Conservation (phyloP, 2,329 filamentous ascomycete genomes). For the Calonectria pauciramosa region DNA sequence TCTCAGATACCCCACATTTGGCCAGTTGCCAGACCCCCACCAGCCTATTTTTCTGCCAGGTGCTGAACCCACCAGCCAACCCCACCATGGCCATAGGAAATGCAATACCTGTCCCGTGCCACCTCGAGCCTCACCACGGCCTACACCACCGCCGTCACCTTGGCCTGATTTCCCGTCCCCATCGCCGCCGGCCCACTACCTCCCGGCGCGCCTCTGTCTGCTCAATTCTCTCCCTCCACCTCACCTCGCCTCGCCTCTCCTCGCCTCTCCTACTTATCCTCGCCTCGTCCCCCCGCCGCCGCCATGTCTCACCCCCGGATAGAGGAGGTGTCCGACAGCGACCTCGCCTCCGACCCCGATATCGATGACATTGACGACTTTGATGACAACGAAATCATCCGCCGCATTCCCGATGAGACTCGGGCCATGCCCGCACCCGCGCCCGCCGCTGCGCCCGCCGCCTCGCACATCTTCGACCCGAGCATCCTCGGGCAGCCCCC, state of each 20-base stretch:
- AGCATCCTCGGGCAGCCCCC: slow-evolving; percentile 49
- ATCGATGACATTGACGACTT: slow-evolving; percentile 67
- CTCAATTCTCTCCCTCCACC: background rate
- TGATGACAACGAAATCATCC: slow-evolving; percentile 69
- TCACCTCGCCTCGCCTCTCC: background rate
- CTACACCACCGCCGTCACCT: background rate
- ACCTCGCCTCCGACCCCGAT: slow-evolving; percentile 83
- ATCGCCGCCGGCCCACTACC: background rate
- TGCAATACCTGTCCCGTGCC: slow-evolving; percentile 30
- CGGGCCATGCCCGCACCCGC: slow-evolving; percentile 42
- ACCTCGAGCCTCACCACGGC: slow-evolving; percentile 27
- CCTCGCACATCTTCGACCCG: slow-evolving; percentile 39
- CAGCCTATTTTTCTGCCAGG: background rate
- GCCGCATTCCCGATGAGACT: slow-evolving; percentile 53
- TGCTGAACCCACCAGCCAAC: slow-evolving; percentile 16
- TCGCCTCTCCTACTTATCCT: background rate
- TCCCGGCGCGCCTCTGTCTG: background rate
- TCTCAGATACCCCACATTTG: slow-evolving; percentile 24
- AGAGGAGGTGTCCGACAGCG: slow-evolving; percentile 91
- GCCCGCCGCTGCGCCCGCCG: slow-evolving; percentile 41
- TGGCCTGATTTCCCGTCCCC: background rate
- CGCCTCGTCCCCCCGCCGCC: slow-evolving; percentile 16
- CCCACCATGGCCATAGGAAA: slow-evolving; percentile 24
- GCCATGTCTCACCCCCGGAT: slow-evolving; percentile 88
- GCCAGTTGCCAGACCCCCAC: slow-evolving; percentile 14